These are phyloP conservation scores for Globisporangium orthogonon DNA, from an alignment of 352 stramenopile species.

Conservation along the genomic window DNA sequence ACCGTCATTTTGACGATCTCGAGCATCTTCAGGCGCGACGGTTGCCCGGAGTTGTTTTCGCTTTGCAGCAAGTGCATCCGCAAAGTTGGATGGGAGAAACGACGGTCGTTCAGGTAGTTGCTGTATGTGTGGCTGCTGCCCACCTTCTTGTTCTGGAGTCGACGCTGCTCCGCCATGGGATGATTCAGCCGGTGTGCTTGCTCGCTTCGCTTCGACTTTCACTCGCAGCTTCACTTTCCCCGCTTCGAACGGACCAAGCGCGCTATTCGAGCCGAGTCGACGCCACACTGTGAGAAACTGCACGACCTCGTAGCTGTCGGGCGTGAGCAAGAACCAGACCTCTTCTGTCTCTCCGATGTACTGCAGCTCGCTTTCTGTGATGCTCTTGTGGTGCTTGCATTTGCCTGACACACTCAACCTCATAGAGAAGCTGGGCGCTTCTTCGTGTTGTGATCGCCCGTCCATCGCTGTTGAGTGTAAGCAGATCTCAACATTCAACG, in stretches of 20 bases:
- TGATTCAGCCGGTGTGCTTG: background rate
- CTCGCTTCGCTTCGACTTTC: slow-evolving; percentile 18
- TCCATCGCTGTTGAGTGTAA: background rate
- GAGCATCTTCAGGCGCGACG: slow-evolving; percentile 13
- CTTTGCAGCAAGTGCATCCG: slow-evolving; percentile 27
- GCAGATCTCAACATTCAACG: slow-evolving; percentile 12
- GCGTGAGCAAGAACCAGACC: slow-evolving; percentile 15
- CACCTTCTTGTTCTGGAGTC: slow-evolving; percentile 4
- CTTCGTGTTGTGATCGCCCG: background rate
- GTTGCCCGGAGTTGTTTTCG: slow-evolving; percentile 35
- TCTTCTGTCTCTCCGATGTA: slow-evolving; percentile 23
- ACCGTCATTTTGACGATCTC: background rate
- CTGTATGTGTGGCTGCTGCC: too few relatives aligned
- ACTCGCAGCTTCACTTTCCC: slow-evolving; percentile 34
- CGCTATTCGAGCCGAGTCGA: slow-evolving; percentile 3
- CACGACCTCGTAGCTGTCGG: slow-evolving; percentile 19
- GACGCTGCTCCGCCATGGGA: background rate
- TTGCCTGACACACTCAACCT: slow-evolving; percentile 1
- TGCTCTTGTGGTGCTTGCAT: background rate
- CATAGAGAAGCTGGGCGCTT: slow-evolving; percentile 5
- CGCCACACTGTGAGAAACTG: slow-evolving; percentile 26
- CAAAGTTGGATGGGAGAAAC: slow-evolving; percentile 20
- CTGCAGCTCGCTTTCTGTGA: background rate
- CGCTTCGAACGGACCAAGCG: slow-evolving; percentile 7
- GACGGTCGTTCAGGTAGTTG: background rate